A percentile compares a stretch with the other conserved stretches of the same genome.
phyloP scores from a whole-genome alignment of 2,329 filamentous ascomycete genomes.

The Stemphylium lycopersici region DNA sequence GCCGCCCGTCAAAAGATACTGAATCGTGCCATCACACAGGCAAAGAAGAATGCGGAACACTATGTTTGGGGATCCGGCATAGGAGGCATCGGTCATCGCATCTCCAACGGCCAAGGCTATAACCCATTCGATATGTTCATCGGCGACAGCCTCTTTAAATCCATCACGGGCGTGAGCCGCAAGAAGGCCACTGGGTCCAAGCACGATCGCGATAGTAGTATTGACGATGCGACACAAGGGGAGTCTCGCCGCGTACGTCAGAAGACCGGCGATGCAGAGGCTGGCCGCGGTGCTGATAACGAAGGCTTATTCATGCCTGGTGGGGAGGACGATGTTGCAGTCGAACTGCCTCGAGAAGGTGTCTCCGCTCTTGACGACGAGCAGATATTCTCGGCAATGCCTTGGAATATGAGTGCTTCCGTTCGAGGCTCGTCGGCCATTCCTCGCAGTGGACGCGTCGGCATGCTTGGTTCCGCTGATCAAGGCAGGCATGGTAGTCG shows the following conservation, averaged over 20 bases:
- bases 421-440: conserved; percentile 57
- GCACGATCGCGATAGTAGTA: conserved; percentile 43
- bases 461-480: conserved; percentile 45
- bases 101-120: conserved; percentile 42
- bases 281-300: conserved; percentile 47
- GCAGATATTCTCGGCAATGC: conserved; percentile 68
- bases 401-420: conserved; percentile 69
- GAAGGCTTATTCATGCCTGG: conserved; percentile 35
- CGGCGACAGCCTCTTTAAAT: conserved; percentile 60
- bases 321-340: conserved; percentile 62
- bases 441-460: conserved; percentile 51
- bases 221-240: conserved; percentile 42
- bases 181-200: conserved; percentile 33
- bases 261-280: conserved; percentile 40
- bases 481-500: conserved; percentile 53
- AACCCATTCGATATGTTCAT: conserved; percentile 64
- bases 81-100: conserved; percentile 53
- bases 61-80: conserved; percentile 66
- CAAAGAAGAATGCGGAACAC: conserved; percentile 67
- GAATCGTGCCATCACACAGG: conserved; percentile 52
- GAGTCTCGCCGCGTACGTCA: conserved; percentile 44
- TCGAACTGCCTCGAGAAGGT: conserved; percentile 75
- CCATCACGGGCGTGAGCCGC: conserved; percentile 52
- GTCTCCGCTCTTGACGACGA: conserved; percentile 71
- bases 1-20: conserved; percentile 54